Evolutionary conservation across 495 filamentous ascomycete species (phyloP).

Genomic region (Podospora pseudoanserina): DNA sequence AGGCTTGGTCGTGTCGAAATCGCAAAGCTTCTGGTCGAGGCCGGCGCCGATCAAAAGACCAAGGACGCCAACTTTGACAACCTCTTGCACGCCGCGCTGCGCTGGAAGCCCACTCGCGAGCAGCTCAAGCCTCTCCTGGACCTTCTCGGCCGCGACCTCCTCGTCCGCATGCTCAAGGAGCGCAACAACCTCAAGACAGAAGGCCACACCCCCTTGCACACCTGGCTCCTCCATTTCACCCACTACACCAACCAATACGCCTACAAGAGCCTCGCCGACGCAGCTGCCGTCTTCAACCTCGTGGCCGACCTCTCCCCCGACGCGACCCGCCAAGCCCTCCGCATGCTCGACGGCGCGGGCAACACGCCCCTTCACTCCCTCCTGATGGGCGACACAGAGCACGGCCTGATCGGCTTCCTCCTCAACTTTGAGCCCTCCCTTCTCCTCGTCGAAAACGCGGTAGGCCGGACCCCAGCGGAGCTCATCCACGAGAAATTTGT

Average conservation of each 20-base stretch:
- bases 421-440: slow-evolving; percentile 55
- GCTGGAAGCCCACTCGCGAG: slow-evolving; percentile 23
- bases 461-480: slow-evolving; percentile 64
- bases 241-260: not conserved
- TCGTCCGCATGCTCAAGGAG: slow-evolving; percentile 37
- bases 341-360: slow-evolving; percentile 62
- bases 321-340: slow-evolving; percentile 44
- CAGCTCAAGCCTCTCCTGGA: slow-evolving; percentile 44
- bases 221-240: slow-evolving; percentile 27
- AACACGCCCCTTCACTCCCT: slow-evolving; percentile 62
- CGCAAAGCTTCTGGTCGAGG: slow-evolving; percentile 57
- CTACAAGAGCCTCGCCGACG: slow-evolving; percentile 12
- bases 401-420: slow-evolving; percentile 43
- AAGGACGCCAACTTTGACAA: slow-evolving; percentile 55
- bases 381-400: slow-evolving; percentile 36
- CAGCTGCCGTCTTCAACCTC: slow-evolving; percentile 33
- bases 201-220: slow-evolving; percentile 42
- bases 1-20: slow-evolving; percentile 46
- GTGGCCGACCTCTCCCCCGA: slow-evolving; percentile 52
- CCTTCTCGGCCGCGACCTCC: slow-evolving; percentile 50
- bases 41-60: slow-evolving; percentile 60
- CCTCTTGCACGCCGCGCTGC: slow-evolving; percentile 55
- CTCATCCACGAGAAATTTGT: slow-evolving; percentile 56
- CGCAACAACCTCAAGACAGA: slow-evolving; percentile 33
- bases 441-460: slow-evolving; percentile 64